Evolutionary conservation across 495 filamentous ascomycete species (phyloP).

Genomic region (Cercophora scortea): DNA sequence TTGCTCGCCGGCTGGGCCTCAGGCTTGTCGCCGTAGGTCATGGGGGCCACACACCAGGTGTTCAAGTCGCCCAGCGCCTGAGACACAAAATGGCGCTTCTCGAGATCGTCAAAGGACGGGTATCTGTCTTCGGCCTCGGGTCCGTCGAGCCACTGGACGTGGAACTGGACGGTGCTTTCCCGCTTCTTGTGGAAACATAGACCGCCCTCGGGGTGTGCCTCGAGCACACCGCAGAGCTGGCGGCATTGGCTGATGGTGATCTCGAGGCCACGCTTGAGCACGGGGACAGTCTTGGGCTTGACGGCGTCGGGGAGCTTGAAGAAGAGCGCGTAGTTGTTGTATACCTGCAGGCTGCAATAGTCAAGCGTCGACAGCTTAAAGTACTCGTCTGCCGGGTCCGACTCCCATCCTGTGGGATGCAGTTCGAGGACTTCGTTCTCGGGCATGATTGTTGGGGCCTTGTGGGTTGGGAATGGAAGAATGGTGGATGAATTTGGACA

Average conservation of each 20-base stretch:
- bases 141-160: conserved; percentile 25
- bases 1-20: conserved; percentile 26
- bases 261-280: conserved; percentile 30
- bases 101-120: conserved; percentile 24
- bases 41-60: conserved; percentile 25
- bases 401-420: conserved; percentile 20
- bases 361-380: conserved; percentile 25
- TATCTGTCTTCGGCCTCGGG: conserved; percentile 26
- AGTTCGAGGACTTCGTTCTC: conserved; percentile 16
- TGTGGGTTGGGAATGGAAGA: no score
- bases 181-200: conserved; percentile 35
- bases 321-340: conserved; percentile 32
- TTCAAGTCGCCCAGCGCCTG: conserved; percentile 21
- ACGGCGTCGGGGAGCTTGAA: conserved; percentile 29
- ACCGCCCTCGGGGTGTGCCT: conserved; percentile 24
- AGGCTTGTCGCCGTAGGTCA: conserved; percentile 35
- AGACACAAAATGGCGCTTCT: conserved; percentile 21
- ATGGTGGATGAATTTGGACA: no score
- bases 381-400: conserved; percentile 15
- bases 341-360: conserved; percentile 21
- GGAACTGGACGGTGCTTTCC: conserved; percentile 31
- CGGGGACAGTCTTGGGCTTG: conserved; percentile 15
- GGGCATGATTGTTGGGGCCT: not conserved
- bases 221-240: conserved; percentile 37
- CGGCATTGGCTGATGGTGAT: conserved; percentile 32